Conservation (phyloP, 345 rosid genomes). For the Pistacia atlantica region DNA sequence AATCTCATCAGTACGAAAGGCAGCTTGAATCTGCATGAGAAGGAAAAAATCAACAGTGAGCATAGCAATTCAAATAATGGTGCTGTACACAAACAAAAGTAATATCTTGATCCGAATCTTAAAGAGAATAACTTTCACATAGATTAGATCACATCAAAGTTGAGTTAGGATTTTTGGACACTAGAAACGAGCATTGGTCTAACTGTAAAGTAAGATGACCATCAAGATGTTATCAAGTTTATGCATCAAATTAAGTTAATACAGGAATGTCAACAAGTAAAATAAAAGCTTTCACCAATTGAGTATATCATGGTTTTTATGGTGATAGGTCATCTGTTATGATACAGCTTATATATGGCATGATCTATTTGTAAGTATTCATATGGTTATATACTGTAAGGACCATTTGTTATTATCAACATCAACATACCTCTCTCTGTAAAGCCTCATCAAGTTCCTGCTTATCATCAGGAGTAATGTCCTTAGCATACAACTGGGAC, state of each 20-base stretch:
- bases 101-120: not conserved
- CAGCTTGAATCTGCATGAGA: constrained; percentile 87
- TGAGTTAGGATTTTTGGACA: not conserved
- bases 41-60: constrained; percentile 1
- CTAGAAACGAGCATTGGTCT: not conserved
- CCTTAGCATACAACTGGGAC: constrained; percentile 90
- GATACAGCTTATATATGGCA: not conserved
- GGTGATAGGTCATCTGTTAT: not conserved
- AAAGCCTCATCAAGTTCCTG: constrained; percentile 99
- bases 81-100: not conserved
- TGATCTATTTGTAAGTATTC: not conserved
- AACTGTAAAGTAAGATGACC: not conserved
- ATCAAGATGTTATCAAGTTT: not conserved
- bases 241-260: too few relatives aligned
- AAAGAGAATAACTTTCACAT: constrained; percentile 2
- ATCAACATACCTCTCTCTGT: constrained; percentile 76
- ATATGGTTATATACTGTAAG: too few relatives aligned
- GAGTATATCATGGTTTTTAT: not conserved
- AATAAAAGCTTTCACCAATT: not conserved
- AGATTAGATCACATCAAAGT: not conserved
- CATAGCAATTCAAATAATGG: not conserved
- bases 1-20: constrained; percentile 96
- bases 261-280: not conserved
- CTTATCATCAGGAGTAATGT: constrained; percentile 95
- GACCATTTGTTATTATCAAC: not conserved